Percentiles rank a stretch among this genome's conserved stretches.
Evolutionary conservation across 768 basidiomycete genomes (phyloP).

Genomic region (Rubroboletus satanas): DNA sequence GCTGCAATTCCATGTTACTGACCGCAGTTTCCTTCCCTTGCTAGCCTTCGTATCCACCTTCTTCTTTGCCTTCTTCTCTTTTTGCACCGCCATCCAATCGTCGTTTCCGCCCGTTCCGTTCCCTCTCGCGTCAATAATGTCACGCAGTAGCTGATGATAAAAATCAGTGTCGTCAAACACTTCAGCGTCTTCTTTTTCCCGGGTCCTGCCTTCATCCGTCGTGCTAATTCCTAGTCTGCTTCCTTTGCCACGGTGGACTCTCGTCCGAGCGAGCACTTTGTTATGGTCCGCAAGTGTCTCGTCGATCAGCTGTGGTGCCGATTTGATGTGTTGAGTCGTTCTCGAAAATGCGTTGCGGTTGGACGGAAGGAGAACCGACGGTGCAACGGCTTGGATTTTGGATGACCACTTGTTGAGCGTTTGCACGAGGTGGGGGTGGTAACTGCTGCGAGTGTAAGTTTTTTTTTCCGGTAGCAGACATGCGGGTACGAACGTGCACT

Average conservation of each 20-base stretch:
- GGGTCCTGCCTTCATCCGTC: slow-evolving; percentile 33
- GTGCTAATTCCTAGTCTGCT: slow-evolving; percentile 37
- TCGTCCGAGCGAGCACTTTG: slow-evolving; percentile 63
- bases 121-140: slow-evolving; percentile 74
- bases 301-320: slow-evolving; percentile 72
- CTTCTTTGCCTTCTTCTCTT: slow-evolving; percentile 70
- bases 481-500: slow-evolving; percentile 45
- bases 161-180: slow-evolving; percentile 89
- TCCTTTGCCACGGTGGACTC: slow-evolving; percentile 48
- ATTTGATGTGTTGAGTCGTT: slow-evolving; percentile 53
- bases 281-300: slow-evolving; percentile 59
- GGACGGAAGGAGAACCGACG: slow-evolving; percentile 66
- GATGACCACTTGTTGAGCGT: slow-evolving; percentile 93
- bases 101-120: slow-evolving; percentile 43
- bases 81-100: slow-evolving; percentile 65
- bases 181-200: slow-evolving; percentile 39
- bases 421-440: slow-evolving; percentile 70
- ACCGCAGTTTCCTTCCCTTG: slow-evolving; percentile 92
- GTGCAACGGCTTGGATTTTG: slow-evolving; percentile 91
- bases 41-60: slow-evolving; percentile 95
- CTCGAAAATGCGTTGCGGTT: slow-evolving; percentile 68
- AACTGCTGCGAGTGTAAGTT: slow-evolving; percentile 28
- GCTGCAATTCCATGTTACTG: slow-evolving; percentile 20
- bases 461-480: background rate
- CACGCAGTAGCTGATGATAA: slow-evolving; percentile 87